Conservation (phyloP, 768 basidiomycete genomes). For the Pulveroboletus sp. region DNA sequence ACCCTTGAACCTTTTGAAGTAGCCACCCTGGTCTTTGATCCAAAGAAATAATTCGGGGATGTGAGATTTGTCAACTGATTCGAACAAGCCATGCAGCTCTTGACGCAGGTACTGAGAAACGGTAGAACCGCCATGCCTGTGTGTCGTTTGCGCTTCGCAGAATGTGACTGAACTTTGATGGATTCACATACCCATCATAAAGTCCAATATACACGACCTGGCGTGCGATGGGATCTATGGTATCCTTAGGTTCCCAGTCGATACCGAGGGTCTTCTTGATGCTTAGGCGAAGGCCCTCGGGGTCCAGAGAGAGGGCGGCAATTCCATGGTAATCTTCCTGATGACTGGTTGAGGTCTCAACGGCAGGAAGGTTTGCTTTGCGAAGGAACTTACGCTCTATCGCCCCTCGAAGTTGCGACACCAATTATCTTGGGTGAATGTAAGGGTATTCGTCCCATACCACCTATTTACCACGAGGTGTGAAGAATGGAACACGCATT, state of each 20-base stretch:
- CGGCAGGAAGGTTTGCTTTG: background rate
- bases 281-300: constrained; percentile 64
- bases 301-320: constrained; percentile 68
- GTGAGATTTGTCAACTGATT: constrained; percentile 64
- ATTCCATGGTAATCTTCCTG: constrained; percentile 88
- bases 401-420: constrained; percentile 69
- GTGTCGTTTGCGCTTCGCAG: constrained; percentile 3
- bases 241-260: constrained; percentile 66
- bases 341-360: constrained; percentile 47
- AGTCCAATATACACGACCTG: constrained; percentile 87
- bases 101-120: constrained; percentile 84
- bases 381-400: constrained; percentile 50
- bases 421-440: constrained; percentile 77
- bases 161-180: background rate
- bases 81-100: constrained; percentile 81
- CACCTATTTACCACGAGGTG: constrained; percentile 39
- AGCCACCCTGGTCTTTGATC: constrained; percentile 80
- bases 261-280: constrained; percentile 58
- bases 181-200: constrained; percentile 74
- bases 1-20: constrained; percentile 85
- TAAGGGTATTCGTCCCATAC: constrained; percentile 64
- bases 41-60: constrained; percentile 75
- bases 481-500: constrained; percentile 2
- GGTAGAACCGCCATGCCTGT: constrained; percentile 88
- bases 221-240: constrained; percentile 53